Percentiles rank a stretch among this genome's conserved stretches.
Conservation (phyloP, 1,284 basidiomycete species). For the Mycosarcoma maydis region DNA sequence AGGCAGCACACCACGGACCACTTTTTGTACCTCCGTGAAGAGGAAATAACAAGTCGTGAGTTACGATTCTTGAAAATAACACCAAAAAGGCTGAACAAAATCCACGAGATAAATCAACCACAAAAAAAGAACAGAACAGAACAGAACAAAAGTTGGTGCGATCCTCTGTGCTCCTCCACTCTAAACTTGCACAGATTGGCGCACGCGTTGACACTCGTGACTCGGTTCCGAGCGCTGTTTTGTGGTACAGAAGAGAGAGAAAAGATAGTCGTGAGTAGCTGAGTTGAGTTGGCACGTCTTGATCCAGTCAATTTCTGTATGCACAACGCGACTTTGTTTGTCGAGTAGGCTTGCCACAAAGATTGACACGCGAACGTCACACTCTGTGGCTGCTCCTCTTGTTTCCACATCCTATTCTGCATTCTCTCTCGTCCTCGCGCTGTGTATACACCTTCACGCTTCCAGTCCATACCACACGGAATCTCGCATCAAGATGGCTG, state of each 20-base stretch:
- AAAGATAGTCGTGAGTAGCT: conserved; percentile 1
- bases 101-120: too few species aligned
- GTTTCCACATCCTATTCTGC: conserved; percentile 9
- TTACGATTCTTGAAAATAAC: not conserved
- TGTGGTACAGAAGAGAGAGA: not conserved
- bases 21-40: not conserved
- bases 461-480: too few species aligned
- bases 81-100: not conserved
- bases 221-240: too few species aligned
- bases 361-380: conserved; percentile 2
- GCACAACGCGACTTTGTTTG: not conserved
- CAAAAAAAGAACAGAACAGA: too few species aligned
- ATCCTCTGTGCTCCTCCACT: too few species aligned
- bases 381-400: not conserved
- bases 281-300: too few species aligned
- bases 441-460: not conserved
- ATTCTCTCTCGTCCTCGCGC: not conserved
- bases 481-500: conserved; percentile 46
- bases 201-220: too few species aligned
- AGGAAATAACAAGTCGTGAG: too few species aligned
- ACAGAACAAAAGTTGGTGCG: too few species aligned
- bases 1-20: conserved; percentile 23
- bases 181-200: too few species aligned
- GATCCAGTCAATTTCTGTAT: too few species aligned
- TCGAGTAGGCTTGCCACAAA: conserved; percentile 2